Conservation (phyloP, 2,329 filamentous ascomycete genomes). For the Aureobasidium sp. region DNA sequence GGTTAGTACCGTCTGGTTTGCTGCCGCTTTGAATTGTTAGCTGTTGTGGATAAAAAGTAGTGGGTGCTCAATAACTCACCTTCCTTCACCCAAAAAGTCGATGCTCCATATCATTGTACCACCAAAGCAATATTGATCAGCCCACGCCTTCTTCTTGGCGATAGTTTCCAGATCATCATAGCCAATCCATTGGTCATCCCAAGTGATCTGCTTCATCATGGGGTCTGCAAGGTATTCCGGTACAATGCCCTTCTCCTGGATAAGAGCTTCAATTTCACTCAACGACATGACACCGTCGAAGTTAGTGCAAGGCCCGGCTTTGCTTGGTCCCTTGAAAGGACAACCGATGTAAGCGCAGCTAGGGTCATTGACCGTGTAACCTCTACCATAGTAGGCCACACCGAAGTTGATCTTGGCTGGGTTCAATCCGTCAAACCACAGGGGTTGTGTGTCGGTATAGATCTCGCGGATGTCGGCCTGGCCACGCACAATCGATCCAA, state of each 20-base stretch:
- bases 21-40: no score
- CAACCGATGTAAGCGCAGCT: slow-evolving; percentile 19
- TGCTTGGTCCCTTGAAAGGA: slow-evolving; percentile 13
- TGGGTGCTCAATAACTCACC: no score
- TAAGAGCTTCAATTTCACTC: slow-evolving; percentile 19
- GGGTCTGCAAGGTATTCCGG: slow-evolving; percentile 14
- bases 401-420: slow-evolving; percentile 39
- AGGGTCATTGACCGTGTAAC: slow-evolving; percentile 29
- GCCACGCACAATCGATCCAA: slow-evolving; percentile 27
- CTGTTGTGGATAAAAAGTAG: no score
- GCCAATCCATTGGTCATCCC: slow-evolving; percentile 24
- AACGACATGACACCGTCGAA: slow-evolving; percentile 17
- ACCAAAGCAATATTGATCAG: no score
- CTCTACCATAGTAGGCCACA: slow-evolving; percentile 40
- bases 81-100: no score
- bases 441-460: slow-evolving; percentile 25
- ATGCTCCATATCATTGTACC: no score
- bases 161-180: slow-evolving; percentile 22
- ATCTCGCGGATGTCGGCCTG: slow-evolving; percentile 40
- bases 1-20: no score
- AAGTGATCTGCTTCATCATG: slow-evolving; percentile 22
- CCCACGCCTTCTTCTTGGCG: slow-evolving; percentile 42
- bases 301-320: slow-evolving; percentile 20
- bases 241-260: slow-evolving; percentile 14
- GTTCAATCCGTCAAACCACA: slow-evolving; percentile 36